These are phyloP conservation scores for Pseudocercospora vitis DNA, from an alignment of 2,329 filamentous ascomycete species.

Conservation along the genomic window DNA sequence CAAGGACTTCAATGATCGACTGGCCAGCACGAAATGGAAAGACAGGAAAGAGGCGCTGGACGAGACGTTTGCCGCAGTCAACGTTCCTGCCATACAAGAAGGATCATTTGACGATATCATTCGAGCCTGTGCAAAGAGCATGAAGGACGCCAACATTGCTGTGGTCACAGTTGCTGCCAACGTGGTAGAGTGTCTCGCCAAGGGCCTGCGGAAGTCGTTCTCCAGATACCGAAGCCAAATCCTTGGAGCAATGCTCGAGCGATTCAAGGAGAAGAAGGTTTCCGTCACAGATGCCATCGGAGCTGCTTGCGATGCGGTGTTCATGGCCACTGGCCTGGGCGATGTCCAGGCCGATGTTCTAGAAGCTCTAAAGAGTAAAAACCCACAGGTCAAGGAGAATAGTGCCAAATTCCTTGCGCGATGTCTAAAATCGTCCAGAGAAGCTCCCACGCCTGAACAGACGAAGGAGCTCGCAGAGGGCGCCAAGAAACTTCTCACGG, in stretches of 20 bases:
- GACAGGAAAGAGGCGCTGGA: conserved; percentile 94
- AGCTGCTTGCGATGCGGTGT: conserved; percentile 74
- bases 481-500: conserved; percentile 83
- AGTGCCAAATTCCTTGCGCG: conserved; percentile 91
- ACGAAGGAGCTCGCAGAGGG: conserved; percentile 82
- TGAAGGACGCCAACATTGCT: conserved; percentile 98
- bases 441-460: conserved; percentile 81
- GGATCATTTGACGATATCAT: conserved; percentile 83
- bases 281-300: conserved; percentile 84
- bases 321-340: conserved; percentile 65
- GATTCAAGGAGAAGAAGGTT: conserved; percentile 95
- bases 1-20: conserved; percentile 75
- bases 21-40: conserved; percentile 96
- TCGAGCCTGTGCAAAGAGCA: conserved; percentile 83
- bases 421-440: conserved; percentile 76
- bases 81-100: conserved; percentile 89
- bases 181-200: conserved; percentile 85
- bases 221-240: conserved; percentile 76
- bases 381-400: conserved; percentile 95
- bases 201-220: conserved; percentile 76
- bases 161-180: conserved; percentile 92
- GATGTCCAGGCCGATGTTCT: conserved; percentile 92
- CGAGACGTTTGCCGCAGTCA: conserved; percentile 70
- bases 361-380: conserved; percentile 86
- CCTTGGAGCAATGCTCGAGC: conserved; percentile 88